Evolutionary conservation across 768 basidiomycete genomes (phyloP), one percentile per base, ranked within the genome.

Genomic region (Rubroboletus satanas): DNA sequence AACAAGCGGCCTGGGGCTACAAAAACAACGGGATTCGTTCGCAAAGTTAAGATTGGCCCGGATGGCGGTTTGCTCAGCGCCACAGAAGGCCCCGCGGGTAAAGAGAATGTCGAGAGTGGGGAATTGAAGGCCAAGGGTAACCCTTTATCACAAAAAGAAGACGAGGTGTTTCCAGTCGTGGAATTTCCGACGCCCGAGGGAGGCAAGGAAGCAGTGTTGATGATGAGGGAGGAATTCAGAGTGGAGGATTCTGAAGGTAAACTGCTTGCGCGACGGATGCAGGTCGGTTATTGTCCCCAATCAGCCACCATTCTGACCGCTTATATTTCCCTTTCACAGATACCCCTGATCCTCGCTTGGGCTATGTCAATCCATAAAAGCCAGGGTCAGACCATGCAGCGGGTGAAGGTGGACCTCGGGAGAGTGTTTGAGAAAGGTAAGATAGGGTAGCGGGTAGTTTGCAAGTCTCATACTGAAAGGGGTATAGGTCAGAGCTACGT

Each of bases 331-430:
- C 11, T 39, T 18, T 28, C 11, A 2, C 59, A 89, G 84, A 62
- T 91, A 2, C 88, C 89, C 0, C 69, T 95, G 5, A 88, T 90
- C 46, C 78, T 87, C 0, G 83, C 86, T 0, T 90, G 85, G 87
- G 86, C 87, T 0, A 84, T 88, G 75, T 82, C 82, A 2, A 88
- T 90, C 53, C 87, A 90, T 71, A 90, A 90, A 68, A 81, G 79
- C 53, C 88, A 90, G 63, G 88, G 87, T 1, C 85, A 88, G 61
- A 89, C 88, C 0, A 78, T 90, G 42, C 78, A 81, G 42, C 75
- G 79, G 42, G 82, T 87, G 51, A 84, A 79, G 61, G 77, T 88
- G 32, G 84, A 87, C 64, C 77, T 89, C 17, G 77, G 79, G 10
- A 77, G 72, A 37, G 82, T 87, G n/a, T 88, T 88, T 63, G 86